Evolutionary conservation across 306 rosid genomes (phyloP), one percentile per base, ranked within the genome.

Genomic region (Inga leiocalycina): DNA sequence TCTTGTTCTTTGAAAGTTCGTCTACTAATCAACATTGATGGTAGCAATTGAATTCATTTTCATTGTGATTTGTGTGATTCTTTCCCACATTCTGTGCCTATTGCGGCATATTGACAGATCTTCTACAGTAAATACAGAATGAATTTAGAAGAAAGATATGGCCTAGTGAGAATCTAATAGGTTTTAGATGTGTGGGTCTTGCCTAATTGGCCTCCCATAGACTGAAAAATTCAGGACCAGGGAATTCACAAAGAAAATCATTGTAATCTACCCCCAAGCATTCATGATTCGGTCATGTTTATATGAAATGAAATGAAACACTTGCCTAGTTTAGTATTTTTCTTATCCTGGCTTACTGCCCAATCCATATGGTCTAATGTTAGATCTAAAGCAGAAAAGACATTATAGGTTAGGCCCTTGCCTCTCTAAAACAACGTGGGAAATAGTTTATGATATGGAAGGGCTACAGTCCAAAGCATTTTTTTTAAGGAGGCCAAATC

Each of bases 1-100:
- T 94, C 97, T 61, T 96, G 99, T 88, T 96, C 98, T 15, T 85
- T 96, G 80, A 91, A 86, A 84, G 91, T 92, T 83, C 91, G 91
- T 35, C 81, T 94, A 22, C 64, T 88, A 48, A 88, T 95, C 72
- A 88, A 85, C 87, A 52, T 83, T 51, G 87, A 85, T 80, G 48
- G 65, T 52, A 77, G 41, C 78, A 81, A n/a, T 76, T 77, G 90
- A 80, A 83, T 84, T 69, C 67, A 44, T 75, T 76, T 78, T 49
- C 81, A 77, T 79, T 64, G 62, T 48, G 14, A 27, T 73, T 73
- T 30, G 54, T 72, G 59, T 46, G 56, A 11, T 22, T 45, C 32
- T 11, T 71, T 12, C 16, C 37, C 24, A 19, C 74, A 44, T 71
- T 45, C 32, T 44, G 37, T 71, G 37, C 30, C 12, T 45, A 30